phyloP scores from a whole-genome alignment of 148 eudicot genomes.

The Fagopyrum homotropicum region DNA sequence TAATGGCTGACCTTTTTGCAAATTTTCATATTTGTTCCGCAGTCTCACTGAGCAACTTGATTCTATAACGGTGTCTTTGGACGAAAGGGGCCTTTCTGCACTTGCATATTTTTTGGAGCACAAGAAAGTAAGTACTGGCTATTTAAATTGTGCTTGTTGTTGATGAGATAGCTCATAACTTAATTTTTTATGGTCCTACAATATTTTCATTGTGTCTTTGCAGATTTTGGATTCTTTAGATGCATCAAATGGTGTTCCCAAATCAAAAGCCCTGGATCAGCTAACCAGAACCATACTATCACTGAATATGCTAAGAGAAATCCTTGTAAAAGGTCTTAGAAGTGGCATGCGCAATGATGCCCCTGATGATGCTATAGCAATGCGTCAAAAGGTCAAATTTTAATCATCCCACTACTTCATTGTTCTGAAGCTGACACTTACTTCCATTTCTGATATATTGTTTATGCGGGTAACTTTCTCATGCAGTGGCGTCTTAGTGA shows the following conservation, averaged over 20 bases:
- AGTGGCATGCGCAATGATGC: slow-evolving; percentile 97
- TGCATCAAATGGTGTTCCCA: slow-evolving; percentile 26
- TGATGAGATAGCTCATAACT: neutral
- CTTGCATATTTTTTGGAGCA: slow-evolving; percentile 60
- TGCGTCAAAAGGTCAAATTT: slow-evolving; percentile 83
- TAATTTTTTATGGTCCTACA: neutral
- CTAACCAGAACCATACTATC: slow-evolving; percentile 54
- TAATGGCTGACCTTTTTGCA: neutral
- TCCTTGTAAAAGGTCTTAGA: slow-evolving; percentile 69
- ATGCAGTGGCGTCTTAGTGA: slow-evolving; percentile 97
- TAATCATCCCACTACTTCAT: neutral
- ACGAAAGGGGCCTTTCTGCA: slow-evolving; percentile 41
- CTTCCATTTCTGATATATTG: neutral
- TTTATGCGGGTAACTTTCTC: neutral
- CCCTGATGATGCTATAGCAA: slow-evolving; percentile 84
- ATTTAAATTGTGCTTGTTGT: neutral
- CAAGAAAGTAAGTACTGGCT: slow-evolving; percentile 50
- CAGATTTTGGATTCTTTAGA: slow-evolving; percentile 59
- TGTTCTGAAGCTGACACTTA: slow-evolving; percentile 5
- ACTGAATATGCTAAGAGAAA: slow-evolving; percentile 51
- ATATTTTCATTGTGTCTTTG: slow-evolving; percentile 17
- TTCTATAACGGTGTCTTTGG: slow-evolving; percentile 67
- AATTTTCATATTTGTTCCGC: slow-evolving; percentile 17
- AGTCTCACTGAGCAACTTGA: slow-evolving; percentile 93
- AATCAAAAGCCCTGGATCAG: slow-evolving; percentile 32